Percentiles rank a stretch among this genome's conserved stretches.
These are phyloP conservation scores for Leptodontidium sp. DNA, from an alignment of 2,329 filamentous ascomycete genomes.

Conservation along the genomic window DNA sequence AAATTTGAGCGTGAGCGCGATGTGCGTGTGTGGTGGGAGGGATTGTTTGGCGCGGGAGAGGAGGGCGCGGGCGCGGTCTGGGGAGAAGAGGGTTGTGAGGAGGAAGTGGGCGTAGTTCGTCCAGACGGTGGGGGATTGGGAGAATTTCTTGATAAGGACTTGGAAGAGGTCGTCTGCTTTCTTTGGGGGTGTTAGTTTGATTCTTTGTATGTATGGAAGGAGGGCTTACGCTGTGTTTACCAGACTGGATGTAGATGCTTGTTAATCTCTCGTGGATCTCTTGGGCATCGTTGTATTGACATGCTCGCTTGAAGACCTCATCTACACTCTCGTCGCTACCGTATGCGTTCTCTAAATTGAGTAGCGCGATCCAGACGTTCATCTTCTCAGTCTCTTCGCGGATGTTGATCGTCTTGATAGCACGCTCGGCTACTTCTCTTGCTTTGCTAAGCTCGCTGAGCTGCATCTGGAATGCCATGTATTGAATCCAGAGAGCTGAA, in stretches of 20 bases:
- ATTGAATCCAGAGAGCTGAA: constrained; percentile 92
- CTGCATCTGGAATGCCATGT: constrained; percentile 99
- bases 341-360: constrained; percentile 94
- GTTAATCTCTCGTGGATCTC: constrained; percentile 89
- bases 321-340: constrained; percentile 84
- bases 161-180: constrained; percentile 91
- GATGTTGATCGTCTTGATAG: constrained; percentile 89
- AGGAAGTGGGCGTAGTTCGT: constrained; percentile 95
- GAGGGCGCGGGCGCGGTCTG: constrained; percentile 79
- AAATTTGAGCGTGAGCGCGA: constrained; percentile 84
- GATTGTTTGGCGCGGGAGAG: constrained; percentile 86
- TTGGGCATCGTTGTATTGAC: constrained; percentile 90
- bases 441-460: constrained; percentile 89
- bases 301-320: constrained; percentile 88
- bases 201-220: neutral
- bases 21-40: constrained; percentile 70
- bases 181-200: constrained; percentile 54
- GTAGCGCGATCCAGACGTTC: constrained; percentile 92
- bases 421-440: constrained; percentile 87
- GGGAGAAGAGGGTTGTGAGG: constrained; percentile 73
- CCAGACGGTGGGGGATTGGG: constrained; percentile 82
- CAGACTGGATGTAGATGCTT: constrained; percentile 94
- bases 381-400: constrained; percentile 91
- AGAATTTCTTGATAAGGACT: constrained; percentile 85
- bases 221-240: constrained; percentile 77